phyloP scores from a whole-genome alignment of 768 basidiomycete species.

The Rhodosporidiobolus sp. region DNA sequence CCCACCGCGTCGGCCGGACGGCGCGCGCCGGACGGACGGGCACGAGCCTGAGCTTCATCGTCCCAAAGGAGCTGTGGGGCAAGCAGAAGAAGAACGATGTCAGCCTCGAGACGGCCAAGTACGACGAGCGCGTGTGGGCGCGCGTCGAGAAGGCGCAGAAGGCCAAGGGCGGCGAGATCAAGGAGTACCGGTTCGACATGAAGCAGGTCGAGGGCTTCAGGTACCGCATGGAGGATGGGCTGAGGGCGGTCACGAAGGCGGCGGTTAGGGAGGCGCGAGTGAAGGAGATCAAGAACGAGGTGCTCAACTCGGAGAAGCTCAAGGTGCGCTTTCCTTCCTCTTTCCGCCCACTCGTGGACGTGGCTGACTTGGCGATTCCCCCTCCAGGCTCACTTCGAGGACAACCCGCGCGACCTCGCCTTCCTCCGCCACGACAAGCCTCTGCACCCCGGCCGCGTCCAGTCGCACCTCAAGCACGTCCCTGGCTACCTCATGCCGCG shows the following conservation, averaged over 20 bases:
- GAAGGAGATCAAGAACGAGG: slow-evolving; percentile 88
- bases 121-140: slow-evolving; percentile 72
- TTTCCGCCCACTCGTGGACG: background rate
- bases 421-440: slow-evolving; percentile 92
- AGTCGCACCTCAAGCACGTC: slow-evolving; percentile 92
- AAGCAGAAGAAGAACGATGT: slow-evolving; percentile 58
- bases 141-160: slow-evolving; percentile 74
- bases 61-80: slow-evolving; percentile 52
- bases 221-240: slow-evolving; percentile 95
- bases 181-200: slow-evolving; percentile 92
- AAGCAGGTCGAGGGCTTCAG: slow-evolving; percentile 94
- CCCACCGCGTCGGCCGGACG: slow-evolving; percentile 92
- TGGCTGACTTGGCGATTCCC: background rate
- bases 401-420: slow-evolving; percentile 89
- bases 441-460: slow-evolving; percentile 80
- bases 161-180: slow-evolving; percentile 55
- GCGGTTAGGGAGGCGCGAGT: slow-evolving; percentile 85
- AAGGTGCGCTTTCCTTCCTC: slow-evolving; percentile 60
- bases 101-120: slow-evolving; percentile 64
- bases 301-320: slow-evolving; percentile 91
- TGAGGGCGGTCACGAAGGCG: slow-evolving; percentile 79
- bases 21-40: slow-evolving; percentile 93
- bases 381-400: slow-evolving; percentile 87
- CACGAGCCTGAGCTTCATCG: slow-evolving; percentile 83
- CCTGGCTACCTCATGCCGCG: slow-evolving; percentile 87